A percentile compares a stretch with the other conserved stretches of the same genome.
phyloP scores from a whole-genome alignment of 2,329 filamentous ascomycete species.

The Sodiomyces alkalinus region DNA sequence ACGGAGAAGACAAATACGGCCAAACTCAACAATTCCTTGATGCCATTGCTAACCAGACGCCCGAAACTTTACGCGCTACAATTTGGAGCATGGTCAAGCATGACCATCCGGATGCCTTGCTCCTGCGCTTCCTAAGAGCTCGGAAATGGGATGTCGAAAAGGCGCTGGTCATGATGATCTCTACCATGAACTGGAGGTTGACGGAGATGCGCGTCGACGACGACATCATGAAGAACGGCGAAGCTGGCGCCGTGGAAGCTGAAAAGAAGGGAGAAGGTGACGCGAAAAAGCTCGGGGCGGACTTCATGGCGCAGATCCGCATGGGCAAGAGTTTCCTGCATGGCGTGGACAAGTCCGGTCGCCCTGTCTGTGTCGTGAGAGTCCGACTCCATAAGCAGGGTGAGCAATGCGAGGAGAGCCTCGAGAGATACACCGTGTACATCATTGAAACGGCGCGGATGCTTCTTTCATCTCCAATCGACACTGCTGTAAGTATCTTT shows the following conservation, averaged over 20 bases:
- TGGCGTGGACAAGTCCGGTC: conserved; percentile 66
- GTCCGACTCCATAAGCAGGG: conserved; percentile 69
- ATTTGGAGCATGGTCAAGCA: conserved; percentile 95
- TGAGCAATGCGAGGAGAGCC: conserved; percentile 65
- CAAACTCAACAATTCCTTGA: conserved; percentile 77
- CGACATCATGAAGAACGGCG: conserved; percentile 68
- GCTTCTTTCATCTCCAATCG: conserved; percentile 62
- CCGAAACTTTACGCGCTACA: conserved; percentile 63
- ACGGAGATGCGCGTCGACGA: conserved; percentile 78
- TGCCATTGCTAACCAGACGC: conserved; percentile 59
- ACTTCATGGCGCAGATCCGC: conserved; percentile 71
- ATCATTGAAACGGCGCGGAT: conserved; percentile 89
- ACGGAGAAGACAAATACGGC: conserved; percentile 80
- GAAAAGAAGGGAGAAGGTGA: conserved; percentile 39
- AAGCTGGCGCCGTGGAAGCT: conserved; percentile 47
- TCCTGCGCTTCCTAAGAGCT: conserved; percentile 74
- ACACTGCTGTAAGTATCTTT: conserved; percentile 66
- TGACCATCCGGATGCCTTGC: conserved; percentile 76
- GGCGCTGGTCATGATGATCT: conserved; percentile 85
- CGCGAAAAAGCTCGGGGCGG: conserved; percentile 51
- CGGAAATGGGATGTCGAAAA: conserved; percentile 92
- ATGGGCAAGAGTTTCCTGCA: conserved; percentile 91
- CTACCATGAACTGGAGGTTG: conserved; percentile 83
- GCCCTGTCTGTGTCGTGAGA: conserved; percentile 76
- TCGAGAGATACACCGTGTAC: conserved; percentile 87